Evolutionary conservation across 805 yeast species (phyloP), one percentile per base, ranked within the genome.

Genomic region (Maudiozyma serrabonitensis): DNA sequence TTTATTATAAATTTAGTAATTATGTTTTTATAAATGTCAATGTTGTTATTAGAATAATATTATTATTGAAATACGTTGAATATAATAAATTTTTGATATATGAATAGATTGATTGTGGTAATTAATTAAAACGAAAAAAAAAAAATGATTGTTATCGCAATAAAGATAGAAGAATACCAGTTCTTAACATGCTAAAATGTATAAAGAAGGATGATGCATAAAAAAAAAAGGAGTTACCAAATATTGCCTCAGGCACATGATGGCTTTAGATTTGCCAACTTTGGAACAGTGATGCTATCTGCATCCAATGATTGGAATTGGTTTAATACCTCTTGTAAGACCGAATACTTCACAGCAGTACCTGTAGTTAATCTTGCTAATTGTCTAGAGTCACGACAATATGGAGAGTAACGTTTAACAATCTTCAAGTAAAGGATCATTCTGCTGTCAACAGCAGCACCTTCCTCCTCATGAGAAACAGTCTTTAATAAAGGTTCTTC

Each of bases 351-450:
- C 32, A 70, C 69, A 40, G 74, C 69, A 34, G 75, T 77, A 47
- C 73, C 73, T 40, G 72, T 65, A 32, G 75, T 67, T 50, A 73
- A 65, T 52, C 72, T 71, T 47, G 75, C 72, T 53, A 73, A 69
- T 53, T 74, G 76, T 46, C 74, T 72, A 38, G 75, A 63, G 41
- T 75, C 73, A 53, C 75, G 73, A 52, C 78, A 74, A 54, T 67
- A 75, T 13, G 70, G 69, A 5, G 77, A 70, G 53, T 75, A 80
- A 41, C 72, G 59, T 54, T 76, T 75, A 60, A 81, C 76, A 51
- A 81, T 68, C 47, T 76, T 70, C 63, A 79, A 73, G 62, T 80
- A 82, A 26, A 81, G 65, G 37, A 72, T 69, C 52, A 74, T 72
- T 64, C 87, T 73, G 39, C 72, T 75, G 18, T 71, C 64, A 39